A percentile compares a stretch with the other conserved stretches of the same genome.
Evolutionary conservation across 768 basidiomycete species (phyloP).

Genomic region (Brasilioporus rufonigricans): DNA sequence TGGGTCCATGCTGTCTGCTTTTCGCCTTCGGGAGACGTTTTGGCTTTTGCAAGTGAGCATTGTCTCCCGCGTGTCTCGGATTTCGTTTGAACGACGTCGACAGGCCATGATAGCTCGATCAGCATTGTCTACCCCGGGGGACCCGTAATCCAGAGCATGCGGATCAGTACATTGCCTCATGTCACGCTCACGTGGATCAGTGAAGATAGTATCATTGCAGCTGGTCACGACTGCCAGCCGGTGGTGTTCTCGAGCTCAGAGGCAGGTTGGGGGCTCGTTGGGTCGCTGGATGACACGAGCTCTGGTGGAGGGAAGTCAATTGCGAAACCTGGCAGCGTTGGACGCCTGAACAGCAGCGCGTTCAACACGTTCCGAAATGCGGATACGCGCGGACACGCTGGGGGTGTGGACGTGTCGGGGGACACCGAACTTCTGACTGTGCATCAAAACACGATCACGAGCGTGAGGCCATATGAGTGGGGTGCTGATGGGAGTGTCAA

Average conservation of each 20-base stretch:
- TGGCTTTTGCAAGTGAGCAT: slow-evolving; percentile 88
- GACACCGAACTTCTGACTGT: slow-evolving; percentile 85
- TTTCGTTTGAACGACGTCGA: slow-evolving; percentile 3
- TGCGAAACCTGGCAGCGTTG: slow-evolving; percentile 46
- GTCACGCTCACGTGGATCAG: slow-evolving; percentile 84
- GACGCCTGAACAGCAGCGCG: slow-evolving; percentile 87
- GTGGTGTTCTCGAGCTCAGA: slow-evolving; percentile 76
- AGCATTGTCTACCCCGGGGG: slow-evolving; percentile 88
- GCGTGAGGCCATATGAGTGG: slow-evolving; percentile 69
- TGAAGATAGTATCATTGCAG: slow-evolving; percentile 81
- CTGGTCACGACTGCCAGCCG: slow-evolving; percentile 98
- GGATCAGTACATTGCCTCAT: slow-evolving; percentile 74
- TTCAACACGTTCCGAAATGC: slow-evolving; percentile 94
- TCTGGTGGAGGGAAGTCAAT: slow-evolving; percentile 36
- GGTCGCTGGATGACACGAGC: slow-evolving; percentile 83
- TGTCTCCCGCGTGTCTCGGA: not conserved
- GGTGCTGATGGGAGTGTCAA: slow-evolving; percentile 53
- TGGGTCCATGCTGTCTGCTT: slow-evolving; percentile 98
- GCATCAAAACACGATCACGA: slow-evolving; percentile 99
- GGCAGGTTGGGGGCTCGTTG: slow-evolving; percentile 74
- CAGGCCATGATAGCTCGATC: slow-evolving; percentile 95
- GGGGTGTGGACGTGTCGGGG: slow-evolving; percentile 31
- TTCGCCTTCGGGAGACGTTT: slow-evolving; percentile 91
- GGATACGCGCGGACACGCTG: slow-evolving; percentile 62
- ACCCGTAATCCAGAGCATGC: slow-evolving; percentile 69